Evolutionary conservation across 1,284 basidiomycete species (phyloP), one percentile per base, ranked within the genome.

Genomic region (Phenoliferia sp.): DNA sequence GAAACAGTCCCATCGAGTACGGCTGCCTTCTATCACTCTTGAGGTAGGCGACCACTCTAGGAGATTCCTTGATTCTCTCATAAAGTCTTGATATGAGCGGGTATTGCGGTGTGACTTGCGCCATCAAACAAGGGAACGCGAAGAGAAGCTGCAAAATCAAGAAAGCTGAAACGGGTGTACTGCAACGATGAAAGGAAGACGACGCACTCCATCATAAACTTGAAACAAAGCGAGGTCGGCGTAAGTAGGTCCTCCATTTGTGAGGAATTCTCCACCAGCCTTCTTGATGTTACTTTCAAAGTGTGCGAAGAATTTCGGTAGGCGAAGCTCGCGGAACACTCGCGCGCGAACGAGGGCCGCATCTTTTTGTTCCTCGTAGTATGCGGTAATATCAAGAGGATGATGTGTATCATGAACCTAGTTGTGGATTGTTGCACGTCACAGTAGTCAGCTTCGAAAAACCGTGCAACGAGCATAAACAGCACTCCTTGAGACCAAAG

Each of bases 221-320:
- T 83, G 83, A 76, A 83, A 85, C 29, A 84, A 75, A 28, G 78
- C 78, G 22, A 85, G 76, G 73, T 85, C 84, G 29, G 84, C 84
- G 19, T 80, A 80, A 12, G 81, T 82, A 34, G 81, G 79, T 57
- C 74, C 77, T 28, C 70, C 74, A 3, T 81, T 80, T 59, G 82
- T 74, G 56, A 82, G 73, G 75, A 80, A 81, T 3, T 73, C 76
- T 9, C 65, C 62, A n/a, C 54, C 44, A n/a, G 59, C 31, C 28
- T 72, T 75, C 36, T 65, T 61, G 48, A 84, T 74, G 33, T 80
- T 80, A 31, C 67, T 69, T 65, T 82, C 76, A 67, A 83, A 83
- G 48, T 67, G 77, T 57, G 67, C 67, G 63, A 85, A 74, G 77
- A 82, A 85, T 71, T 83, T 84, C 58, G 84, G 84, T 31, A 85